Percentiles rank a stretch among this genome's conserved stretches.
phyloP scores from a whole-genome alignment of 2,329 filamentous ascomycete species.

The Beauveria rudraprayagi region DNA sequence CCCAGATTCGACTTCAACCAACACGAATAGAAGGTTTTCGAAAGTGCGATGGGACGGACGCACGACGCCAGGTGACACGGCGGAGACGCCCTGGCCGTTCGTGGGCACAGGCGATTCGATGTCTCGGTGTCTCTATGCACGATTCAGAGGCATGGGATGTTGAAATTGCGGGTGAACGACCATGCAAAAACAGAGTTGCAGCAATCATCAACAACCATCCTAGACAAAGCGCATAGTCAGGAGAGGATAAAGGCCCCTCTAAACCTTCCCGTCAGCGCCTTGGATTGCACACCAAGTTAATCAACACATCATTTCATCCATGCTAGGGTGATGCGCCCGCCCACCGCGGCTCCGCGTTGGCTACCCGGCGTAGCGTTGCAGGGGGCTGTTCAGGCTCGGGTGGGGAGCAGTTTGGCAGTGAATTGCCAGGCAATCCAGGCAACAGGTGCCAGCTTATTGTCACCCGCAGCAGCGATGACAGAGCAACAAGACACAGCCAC shows the following conservation, averaged over 20 bases:
- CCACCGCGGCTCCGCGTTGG: slow-evolving; percentile 7
- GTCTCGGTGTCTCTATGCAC: background rate
- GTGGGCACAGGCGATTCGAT: background rate
- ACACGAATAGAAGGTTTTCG: background rate
- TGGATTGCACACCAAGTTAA: background rate
- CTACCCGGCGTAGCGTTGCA: background rate
- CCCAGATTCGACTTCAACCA: slow-evolving; percentile 5
- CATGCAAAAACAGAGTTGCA: background rate
- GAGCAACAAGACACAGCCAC: background rate
- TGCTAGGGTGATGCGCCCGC: background rate
- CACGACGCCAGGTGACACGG: background rate
- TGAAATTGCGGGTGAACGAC: background rate
- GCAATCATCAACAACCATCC: background rate
- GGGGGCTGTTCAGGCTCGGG: background rate
- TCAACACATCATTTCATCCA: background rate
- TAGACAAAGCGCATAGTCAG: background rate
- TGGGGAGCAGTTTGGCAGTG: background rate
- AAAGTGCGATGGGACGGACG: background rate
- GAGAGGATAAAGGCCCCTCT: background rate
- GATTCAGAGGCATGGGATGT: background rate
- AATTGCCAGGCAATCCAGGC: background rate
- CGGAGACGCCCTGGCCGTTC: background rate
- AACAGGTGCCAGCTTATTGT: background rate
- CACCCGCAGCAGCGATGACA: background rate
- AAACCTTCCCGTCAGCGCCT: background rate